phyloP scores from a whole-genome alignment of 1,139 yeast species.

The Zygoascus hellenicus region DNA sequence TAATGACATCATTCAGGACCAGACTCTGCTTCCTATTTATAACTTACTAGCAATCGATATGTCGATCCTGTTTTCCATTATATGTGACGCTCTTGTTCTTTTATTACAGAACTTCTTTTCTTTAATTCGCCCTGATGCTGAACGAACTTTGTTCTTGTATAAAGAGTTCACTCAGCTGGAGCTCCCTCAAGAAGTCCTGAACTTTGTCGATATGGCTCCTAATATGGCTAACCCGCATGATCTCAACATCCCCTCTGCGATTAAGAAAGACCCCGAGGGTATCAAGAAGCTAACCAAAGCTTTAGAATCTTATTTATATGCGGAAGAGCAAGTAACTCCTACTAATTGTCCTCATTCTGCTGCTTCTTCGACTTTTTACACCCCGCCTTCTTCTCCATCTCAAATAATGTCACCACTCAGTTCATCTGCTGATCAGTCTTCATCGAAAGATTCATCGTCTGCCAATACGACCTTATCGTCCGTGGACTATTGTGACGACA shows the following conservation, averaged over 20 bases:
- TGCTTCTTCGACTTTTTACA: neutral
- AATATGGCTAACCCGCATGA: conserved; percentile 18
- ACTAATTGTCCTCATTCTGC: neutral
- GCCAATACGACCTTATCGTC: no score
- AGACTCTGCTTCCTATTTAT: conserved; percentile 21
- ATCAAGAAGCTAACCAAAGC: conserved; percentile 22
- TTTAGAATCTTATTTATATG: conserved; percentile 23
- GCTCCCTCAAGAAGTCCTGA: conserved; percentile 21
- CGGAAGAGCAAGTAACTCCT: neutral
- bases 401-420: neutral
- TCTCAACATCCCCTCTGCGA: conserved; percentile 20
- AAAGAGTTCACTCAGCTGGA: conserved; percentile 28
- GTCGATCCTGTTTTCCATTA: conserved; percentile 23
- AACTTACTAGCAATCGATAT: conserved; percentile 23
- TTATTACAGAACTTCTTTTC: conserved; percentile 25
- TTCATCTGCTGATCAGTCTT: neutral
- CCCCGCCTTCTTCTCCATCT: conserved; percentile 6
- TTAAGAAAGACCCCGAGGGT: conserved; percentile 22
- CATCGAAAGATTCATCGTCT: no score
- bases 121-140: conserved; percentile 24
- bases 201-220: conserved; percentile 19
- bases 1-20: conserved; percentile 17
- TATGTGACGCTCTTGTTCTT: conserved; percentile 21
- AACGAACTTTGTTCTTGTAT: conserved; percentile 24
- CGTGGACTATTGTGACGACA: neutral